phyloP scores from a whole-genome alignment of 768 basidiomycete genomes.

The Mycena venus region DNA sequence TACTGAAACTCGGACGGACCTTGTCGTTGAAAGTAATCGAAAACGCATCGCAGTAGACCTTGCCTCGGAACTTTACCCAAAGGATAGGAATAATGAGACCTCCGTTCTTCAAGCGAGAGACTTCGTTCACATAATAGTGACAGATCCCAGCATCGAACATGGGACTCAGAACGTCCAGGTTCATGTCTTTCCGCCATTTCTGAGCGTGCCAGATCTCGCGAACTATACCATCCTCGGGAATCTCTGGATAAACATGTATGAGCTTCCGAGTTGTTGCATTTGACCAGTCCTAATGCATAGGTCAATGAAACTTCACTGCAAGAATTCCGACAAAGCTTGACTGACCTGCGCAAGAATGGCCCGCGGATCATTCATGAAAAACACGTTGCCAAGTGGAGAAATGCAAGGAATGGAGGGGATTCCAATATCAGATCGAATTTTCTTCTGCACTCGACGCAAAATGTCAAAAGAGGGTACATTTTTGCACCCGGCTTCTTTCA shows the following conservation, averaged over 20 bases:
- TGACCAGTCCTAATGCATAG: not conserved
- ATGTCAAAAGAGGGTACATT: constrained; percentile 20
- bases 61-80: not conserved
- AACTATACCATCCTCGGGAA: constrained; percentile 8
- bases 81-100: constrained; percentile 8
- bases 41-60: not conserved
- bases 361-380: constrained; percentile 22
- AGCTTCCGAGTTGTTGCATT: constrained; percentile 5
- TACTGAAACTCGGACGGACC: not conserved
- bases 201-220: constrained; percentile 3
- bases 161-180: constrained; percentile 13
- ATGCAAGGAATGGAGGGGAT: constrained; percentile 9
- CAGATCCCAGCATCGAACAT: constrained; percentile 5
- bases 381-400: constrained; percentile 14
- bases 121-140: constrained; percentile 22
- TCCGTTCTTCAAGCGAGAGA: not conserved
- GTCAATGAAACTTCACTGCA: not conserved
- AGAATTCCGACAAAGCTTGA: not conserved
- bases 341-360: constrained; percentile 11
- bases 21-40: not conserved
- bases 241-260: constrained; percentile 18
- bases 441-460: not conserved
- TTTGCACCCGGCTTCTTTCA: not conserved
- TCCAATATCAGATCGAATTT: constrained; percentile 1
- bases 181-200: constrained; percentile 14